A percentile compares a stretch with the other conserved stretches of the same genome.
phyloP scores from a whole-genome alignment of 2,329 filamentous ascomycete genomes.

The Curvularia sp. region DNA sequence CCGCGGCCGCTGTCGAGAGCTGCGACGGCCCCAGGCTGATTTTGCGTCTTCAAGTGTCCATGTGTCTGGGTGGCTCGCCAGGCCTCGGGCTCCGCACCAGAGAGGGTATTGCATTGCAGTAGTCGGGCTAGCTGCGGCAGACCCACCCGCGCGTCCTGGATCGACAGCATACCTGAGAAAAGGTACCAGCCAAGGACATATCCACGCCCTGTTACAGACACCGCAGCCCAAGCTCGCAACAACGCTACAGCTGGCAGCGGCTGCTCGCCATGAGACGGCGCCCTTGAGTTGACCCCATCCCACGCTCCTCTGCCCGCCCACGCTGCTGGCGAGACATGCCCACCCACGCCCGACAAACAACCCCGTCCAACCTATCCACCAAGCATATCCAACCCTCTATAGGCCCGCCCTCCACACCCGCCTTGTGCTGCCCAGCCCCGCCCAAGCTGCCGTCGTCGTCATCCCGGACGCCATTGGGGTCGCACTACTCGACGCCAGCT shows the following conservation, averaged over 20 bases:
- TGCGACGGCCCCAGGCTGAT: not conserved
- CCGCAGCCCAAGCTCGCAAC: conserved; percentile 11
- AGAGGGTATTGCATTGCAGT: conserved; percentile 9
- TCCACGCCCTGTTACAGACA: conserved; percentile 4
- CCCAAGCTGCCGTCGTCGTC: not conserved
- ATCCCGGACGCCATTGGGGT: not conserved
- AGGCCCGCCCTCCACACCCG: conserved; percentile 21
- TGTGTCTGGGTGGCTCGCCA: not conserved
- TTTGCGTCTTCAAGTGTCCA: not conserved
- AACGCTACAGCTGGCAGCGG: conserved; percentile 24
- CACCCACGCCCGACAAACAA: conserved; percentile 18
- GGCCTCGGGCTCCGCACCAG: not conserved
- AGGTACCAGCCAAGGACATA: conserved; percentile 11
- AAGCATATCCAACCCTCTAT: conserved; percentile 31
- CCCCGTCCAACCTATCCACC: conserved; percentile 41
- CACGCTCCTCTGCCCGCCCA: conserved; percentile 15
- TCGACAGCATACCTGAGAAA: conserved; percentile 12
- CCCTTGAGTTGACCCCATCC: conserved; percentile 22
- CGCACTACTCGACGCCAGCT: conserved; percentile 23
- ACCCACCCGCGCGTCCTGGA: conserved; percentile 12
- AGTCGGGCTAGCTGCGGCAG: conserved; percentile 12
- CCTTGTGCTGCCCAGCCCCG: conserved; percentile 31
- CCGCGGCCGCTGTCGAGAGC: not conserved
- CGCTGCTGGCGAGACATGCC: conserved; percentile 7
- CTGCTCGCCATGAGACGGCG: conserved; percentile 37